Conservation (phyloP, 1,284 basidiomycete genomes). For the Tetrapyrgos nigripes region DNA sequence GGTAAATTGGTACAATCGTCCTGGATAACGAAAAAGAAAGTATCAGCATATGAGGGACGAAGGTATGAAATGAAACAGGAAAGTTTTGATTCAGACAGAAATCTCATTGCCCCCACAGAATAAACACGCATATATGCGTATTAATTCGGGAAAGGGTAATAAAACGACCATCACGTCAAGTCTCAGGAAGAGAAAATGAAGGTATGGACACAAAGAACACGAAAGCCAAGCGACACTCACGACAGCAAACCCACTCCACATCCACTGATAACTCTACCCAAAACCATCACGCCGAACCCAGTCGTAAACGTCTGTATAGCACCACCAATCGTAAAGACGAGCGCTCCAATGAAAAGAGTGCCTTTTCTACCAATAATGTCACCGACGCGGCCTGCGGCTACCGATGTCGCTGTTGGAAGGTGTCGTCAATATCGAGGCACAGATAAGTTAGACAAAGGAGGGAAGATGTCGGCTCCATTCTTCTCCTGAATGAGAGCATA, state of each 20-base stretch:
- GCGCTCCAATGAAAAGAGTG: constrained; percentile 87
- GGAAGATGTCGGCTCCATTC: no score
- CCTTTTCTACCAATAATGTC: constrained; percentile 89
- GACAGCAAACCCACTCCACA: constrained; percentile 94
- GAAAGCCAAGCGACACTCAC: constrained; percentile 51
- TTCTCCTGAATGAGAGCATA: no score
- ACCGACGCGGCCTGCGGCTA: constrained; percentile 90
- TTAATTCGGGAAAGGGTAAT: not conserved
- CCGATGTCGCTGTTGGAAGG: constrained; percentile 74
- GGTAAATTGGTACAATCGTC: constrained; percentile 97
- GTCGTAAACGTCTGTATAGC: constrained; percentile 88
- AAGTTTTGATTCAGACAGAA: not conserved
- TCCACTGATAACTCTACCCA: constrained; percentile 90
- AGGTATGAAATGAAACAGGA: not conserved
- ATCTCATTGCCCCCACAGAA: not conserved
- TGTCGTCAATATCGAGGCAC: no score
- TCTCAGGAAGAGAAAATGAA: not conserved
- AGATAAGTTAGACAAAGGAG: no score
- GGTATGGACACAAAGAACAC: not conserved
- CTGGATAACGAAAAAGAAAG: constrained; percentile 43
- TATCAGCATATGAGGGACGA: not conserved
- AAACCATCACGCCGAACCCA: constrained; percentile 86
- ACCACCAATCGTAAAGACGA: constrained; percentile 90
- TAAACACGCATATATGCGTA: not conserved
- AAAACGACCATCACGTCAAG: not conserved